Evolutionary conservation across 345 rosid genomes (phyloP).

Genomic region (Kernera saxatilis): DNA sequence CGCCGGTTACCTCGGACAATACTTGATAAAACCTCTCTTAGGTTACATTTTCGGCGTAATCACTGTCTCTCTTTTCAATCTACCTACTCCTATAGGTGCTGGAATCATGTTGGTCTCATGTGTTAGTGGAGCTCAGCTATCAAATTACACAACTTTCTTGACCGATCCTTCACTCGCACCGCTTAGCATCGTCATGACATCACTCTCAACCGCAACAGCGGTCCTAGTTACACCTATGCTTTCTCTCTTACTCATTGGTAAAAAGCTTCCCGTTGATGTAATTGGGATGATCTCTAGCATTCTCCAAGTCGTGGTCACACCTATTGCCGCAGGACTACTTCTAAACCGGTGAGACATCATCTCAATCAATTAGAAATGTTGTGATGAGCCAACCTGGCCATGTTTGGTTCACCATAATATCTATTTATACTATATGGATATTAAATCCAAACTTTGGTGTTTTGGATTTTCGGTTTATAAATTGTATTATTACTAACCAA

Average conservation of each 20-base stretch:
- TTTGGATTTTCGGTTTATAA: too few relatives aligned
- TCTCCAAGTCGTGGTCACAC: conserved; percentile 73
- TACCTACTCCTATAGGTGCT: conserved; percentile 77
- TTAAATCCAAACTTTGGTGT: too few relatives aligned
- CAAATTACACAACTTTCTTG: conserved; percentile 84
- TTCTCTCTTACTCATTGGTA: conserved; percentile 83
- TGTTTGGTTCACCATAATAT: too few relatives aligned
- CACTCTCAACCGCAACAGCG: conserved; percentile 83
- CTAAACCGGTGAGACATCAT: conserved; percentile 53
- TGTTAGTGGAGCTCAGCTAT: conserved; percentile 96
- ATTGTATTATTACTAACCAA: too few relatives aligned
- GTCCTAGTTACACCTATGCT: conserved; percentile 72
- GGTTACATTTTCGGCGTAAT: conserved; percentile 70
- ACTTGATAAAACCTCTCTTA: conserved; percentile 73
- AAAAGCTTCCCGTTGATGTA: conserved; percentile 84
- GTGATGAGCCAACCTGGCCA: too few relatives aligned
- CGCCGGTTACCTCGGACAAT: conserved; percentile 81
- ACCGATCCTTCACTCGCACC: conserved; percentile 85
- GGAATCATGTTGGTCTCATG: conserved; percentile 96
- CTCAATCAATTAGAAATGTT: background rate
- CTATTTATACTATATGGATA: too few relatives aligned
- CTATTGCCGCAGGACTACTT: conserved; percentile 78
- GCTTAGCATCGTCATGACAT: conserved; percentile 91
- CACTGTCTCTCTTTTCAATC: conserved; percentile 56
- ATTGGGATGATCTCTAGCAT: conserved; percentile 90